Evolutionary conservation across 371 early-diverging fungal species (phyloP).

Genomic region (Dichotomocladium elegans): DNA sequence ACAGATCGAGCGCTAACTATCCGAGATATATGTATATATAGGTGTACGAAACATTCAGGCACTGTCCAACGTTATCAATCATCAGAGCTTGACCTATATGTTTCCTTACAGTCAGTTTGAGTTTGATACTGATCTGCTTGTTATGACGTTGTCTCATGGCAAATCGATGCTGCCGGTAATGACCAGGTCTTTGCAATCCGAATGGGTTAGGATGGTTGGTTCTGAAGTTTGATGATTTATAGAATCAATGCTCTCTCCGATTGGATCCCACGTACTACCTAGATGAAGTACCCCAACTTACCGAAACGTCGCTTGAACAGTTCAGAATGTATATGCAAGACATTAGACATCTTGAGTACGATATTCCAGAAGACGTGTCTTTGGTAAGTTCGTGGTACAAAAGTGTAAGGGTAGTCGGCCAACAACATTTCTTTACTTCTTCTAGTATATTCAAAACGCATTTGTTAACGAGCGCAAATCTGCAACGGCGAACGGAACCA

Average conservation of each 20-base stretch:
- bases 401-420: not conserved
- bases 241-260: slow-evolving; percentile 48
- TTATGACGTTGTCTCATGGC: slow-evolving; percentile 46
- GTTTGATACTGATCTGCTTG: slow-evolving; percentile 55
- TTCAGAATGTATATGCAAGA: slow-evolving; percentile 52
- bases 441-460: slow-evolving; percentile 51
- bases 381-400: slow-evolving; percentile 35
- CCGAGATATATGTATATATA: no score
- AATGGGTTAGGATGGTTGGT: no score
- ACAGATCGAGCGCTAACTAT: no score
- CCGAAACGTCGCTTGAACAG: slow-evolving; percentile 27
- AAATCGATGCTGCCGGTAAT: slow-evolving; percentile 62
- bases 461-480: slow-evolving; percentile 54
- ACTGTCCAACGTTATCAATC: slow-evolving; percentile 44
- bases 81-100: slow-evolving; percentile 52
- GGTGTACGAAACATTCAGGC: slow-evolving; percentile 62
- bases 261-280: slow-evolving; percentile 18
- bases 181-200: no score
- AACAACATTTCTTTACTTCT: not conserved
- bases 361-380: slow-evolving; percentile 50
- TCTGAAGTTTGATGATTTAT: slow-evolving; percentile 11
- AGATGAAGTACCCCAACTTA: slow-evolving; percentile 4
- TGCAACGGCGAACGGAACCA: slow-evolving; percentile 26
- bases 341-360: slow-evolving; percentile 39
- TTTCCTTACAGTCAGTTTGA: slow-evolving; percentile 61